Evolutionary conservation across 2,329 filamentous ascomycete species (phyloP), one percentile per base, ranked within the genome.

Genomic region (Colletotrichum magnum): DNA sequence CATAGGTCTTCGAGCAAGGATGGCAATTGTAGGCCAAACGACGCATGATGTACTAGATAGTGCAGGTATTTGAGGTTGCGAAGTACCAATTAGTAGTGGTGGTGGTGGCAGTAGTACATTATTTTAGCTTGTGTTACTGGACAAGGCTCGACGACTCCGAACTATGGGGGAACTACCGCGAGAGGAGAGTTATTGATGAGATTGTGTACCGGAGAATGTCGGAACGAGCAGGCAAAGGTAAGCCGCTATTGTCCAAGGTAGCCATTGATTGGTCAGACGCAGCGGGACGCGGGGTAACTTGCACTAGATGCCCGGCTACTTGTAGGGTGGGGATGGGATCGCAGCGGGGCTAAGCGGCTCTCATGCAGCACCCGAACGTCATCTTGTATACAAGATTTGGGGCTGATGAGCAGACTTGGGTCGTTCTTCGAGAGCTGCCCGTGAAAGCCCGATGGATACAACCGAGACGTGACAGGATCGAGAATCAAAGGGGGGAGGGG

Each of bases 291-390:
- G 62, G 67, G 67, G 67, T 69, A 69, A 39, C 24, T 51, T 47
- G 26, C 56, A 45, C 50, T 57, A 69, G 54, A 51, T 61, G 7
- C 58, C 50, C 58, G 51, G 58, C 51, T 63, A 68, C 52, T 57
- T 64, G 4, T 43, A 13, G 45, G 24, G 51, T 26, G 39, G 39
- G 41, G 47, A 24, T 50, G 36, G 43, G 54, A 51, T 52, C 45
- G 57, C 18, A 18, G 67, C 16, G 58, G 70, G 70, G 67, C 58
- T 28, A 53, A 58, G 64, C 64, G 68, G 68, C 68, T 71, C 70
- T 72, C 60, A 48, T 51, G 56, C 64, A 67, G 58, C 58, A 58
- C 24, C 54, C 54, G 43, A 64, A 71, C 70, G 70, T 71, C 70
- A 71, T 71, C 68, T 54, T 64, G 54, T 58, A 24, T 24, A 52